phyloP scores from a whole-genome alignment of 495 filamentous ascomycete species.

The Amphirosellinia nigrospora region DNA sequence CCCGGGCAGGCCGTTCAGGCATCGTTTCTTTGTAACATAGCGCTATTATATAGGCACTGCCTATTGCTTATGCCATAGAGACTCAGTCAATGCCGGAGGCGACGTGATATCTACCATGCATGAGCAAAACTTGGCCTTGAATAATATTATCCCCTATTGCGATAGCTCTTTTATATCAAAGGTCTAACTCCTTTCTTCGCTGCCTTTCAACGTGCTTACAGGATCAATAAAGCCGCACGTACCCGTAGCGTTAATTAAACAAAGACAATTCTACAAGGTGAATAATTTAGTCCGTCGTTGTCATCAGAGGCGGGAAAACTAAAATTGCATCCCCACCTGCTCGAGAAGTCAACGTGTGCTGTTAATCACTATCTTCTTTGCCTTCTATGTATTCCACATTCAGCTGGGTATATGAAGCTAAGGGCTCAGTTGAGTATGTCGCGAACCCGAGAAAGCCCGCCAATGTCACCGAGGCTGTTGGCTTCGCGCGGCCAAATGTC shows the following conservation, averaged over 20 bases:
- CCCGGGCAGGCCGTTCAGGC: constrained; percentile 1
- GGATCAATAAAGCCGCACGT: not conserved
- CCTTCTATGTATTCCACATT: not conserved
- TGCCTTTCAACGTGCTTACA: constrained; percentile 6
- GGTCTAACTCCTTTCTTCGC: not conserved
- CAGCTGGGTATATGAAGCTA: not conserved
- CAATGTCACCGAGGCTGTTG: not conserved
- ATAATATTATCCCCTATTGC: not conserved
- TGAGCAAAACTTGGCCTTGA: not conserved
- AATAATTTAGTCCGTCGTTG: not conserved
- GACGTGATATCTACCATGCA: not conserved
- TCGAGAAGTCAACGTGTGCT: not conserved
- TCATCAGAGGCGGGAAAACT: not conserved
- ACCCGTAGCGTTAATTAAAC: not conserved
- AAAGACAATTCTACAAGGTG: not conserved
- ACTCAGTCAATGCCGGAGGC: not conserved
- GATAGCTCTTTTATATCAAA: not conserved
- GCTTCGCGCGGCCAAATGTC: not conserved
- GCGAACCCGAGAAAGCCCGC: not conserved
- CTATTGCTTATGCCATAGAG: constrained; percentile 6
- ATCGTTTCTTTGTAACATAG: constrained; percentile 24
- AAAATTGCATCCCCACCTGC: not conserved
- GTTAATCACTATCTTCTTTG: not conserved
- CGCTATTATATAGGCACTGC: constrained; percentile 27
- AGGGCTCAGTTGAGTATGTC: not conserved